Percentiles rank a stretch among this genome's conserved stretches.
These are phyloP conservation scores for Sanghuangporus baumii DNA, from an alignment of 1,284 basidiomycete species.

Conservation along the genomic window DNA sequence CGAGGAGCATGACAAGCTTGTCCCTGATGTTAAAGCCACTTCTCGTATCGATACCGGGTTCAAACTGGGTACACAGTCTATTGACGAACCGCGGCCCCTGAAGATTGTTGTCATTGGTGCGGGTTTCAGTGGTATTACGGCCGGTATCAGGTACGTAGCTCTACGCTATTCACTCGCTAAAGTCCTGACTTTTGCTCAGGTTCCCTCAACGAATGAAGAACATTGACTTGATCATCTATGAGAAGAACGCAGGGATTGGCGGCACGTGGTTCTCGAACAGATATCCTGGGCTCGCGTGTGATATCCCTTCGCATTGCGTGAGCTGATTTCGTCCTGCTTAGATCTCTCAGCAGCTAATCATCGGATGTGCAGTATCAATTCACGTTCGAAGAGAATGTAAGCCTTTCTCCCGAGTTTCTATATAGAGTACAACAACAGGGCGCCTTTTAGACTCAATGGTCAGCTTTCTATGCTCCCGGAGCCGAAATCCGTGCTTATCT, in stretches of 20 bases:
- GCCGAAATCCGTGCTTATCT: conserved; percentile 52
- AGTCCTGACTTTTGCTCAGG: conserved; percentile 24
- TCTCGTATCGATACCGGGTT: background rate
- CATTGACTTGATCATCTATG: conserved; percentile 53
- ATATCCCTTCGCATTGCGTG: conserved; percentile 50
- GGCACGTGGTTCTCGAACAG: conserved; percentile 49
- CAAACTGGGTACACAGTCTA: conserved; percentile 28
- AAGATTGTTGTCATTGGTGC: conserved; percentile 49
- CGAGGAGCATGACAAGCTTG: background rate
- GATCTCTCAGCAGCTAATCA: background rate
- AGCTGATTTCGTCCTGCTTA: conserved; percentile 17
- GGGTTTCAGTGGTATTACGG: conserved; percentile 50
- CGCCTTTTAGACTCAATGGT: conserved; percentile 45
- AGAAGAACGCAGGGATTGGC: conserved; percentile 51
- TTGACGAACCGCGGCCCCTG: conserved; percentile 45
- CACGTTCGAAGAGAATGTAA: conserved; percentile 49
- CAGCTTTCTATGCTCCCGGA: conserved; percentile 52
- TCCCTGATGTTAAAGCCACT: background rate
- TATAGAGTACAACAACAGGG: background rate
- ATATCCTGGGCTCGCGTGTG: conserved; percentile 46
- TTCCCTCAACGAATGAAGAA: conserved; percentile 51
- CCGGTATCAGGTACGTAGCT: conserved; percentile 42
- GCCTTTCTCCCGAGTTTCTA: conserved; percentile 4
- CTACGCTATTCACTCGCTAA: background rate
- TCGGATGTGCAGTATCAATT: conserved; percentile 44